Evolutionary conservation across 495 filamentous ascomycete species (phyloP).

Genomic region (Aspergillus nidulans): DNA sequence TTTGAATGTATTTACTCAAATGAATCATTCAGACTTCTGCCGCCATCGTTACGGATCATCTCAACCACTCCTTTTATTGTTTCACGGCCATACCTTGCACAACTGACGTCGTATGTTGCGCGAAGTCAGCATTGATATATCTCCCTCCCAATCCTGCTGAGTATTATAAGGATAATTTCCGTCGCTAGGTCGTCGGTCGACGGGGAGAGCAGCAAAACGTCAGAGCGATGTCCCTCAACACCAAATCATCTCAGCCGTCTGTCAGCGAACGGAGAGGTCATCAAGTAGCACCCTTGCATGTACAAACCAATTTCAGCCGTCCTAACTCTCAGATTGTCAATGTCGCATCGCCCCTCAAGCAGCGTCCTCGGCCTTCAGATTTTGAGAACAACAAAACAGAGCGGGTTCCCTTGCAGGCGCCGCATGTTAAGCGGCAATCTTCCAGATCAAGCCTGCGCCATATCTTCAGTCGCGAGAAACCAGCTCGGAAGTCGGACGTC

Average conservation of each 20-base stretch:
- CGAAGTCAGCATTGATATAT: neutral
- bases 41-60: neutral
- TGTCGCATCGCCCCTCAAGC: slow-evolving; percentile 20
- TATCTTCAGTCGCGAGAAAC: slow-evolving; percentile 39
- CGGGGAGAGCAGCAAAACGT: neutral
- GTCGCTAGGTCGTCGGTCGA: neutral
- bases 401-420: slow-evolving; percentile 31
- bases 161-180: neutral
- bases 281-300: slow-evolving; percentile 31
- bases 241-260: slow-evolving; percentile 20
- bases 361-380: slow-evolving; percentile 39
- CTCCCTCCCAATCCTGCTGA: neutral
- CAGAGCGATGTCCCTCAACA: slow-evolving; percentile 19
- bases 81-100: slow-evolving; percentile 5
- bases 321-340: slow-evolving; percentile 19
- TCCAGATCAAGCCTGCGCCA: slow-evolving; percentile 39
- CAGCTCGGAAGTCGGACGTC: slow-evolving; percentile 23
- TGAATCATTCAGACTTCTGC: slow-evolving; percentile 1
- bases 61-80: slow-evolving; percentile 7
- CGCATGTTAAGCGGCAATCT: slow-evolving; percentile 32
- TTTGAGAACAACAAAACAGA: slow-evolving; percentile 28
- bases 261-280: slow-evolving; percentile 40
- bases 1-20: neutral
- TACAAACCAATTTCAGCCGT: slow-evolving; percentile 41
- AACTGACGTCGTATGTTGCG: slow-evolving; percentile 1